These are phyloP conservation scores for Malassezia restricta DNA, from an alignment of 1,284 basidiomycete species.

Conservation along the genomic window DNA sequence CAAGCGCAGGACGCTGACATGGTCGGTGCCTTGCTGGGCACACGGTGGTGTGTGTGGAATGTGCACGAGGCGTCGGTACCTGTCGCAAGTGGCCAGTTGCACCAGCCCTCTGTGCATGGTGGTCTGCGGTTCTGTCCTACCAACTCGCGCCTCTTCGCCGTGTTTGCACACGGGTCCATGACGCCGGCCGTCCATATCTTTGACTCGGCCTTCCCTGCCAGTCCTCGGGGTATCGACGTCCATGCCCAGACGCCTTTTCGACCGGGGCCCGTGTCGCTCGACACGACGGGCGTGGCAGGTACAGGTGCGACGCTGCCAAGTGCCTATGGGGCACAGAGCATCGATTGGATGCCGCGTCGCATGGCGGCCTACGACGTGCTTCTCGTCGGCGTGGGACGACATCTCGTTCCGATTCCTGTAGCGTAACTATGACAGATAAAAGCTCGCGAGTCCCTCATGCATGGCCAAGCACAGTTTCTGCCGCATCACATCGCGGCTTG, in stretches of 20 bases:
- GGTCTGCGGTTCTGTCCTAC: conserved; percentile 9
- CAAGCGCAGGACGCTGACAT: conserved; percentile 12
- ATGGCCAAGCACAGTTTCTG: conserved; percentile 34
- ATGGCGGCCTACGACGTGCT: conserved; percentile 11
- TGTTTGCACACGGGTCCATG: not conserved
- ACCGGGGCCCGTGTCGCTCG: conserved; percentile 1
- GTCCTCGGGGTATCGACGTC: conserved; percentile 4
- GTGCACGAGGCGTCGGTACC: not conserved
- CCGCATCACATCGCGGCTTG: conserved; percentile 34
- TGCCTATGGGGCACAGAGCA: not conserved
- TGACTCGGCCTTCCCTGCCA: conserved; percentile 11
- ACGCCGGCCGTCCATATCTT: conserved; percentile 6
- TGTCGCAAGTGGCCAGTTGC: not conserved
- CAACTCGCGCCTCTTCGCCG: conserved; percentile 10
- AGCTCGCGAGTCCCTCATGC: conserved; percentile 38
- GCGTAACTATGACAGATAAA: conserved; percentile 37
- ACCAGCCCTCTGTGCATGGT: not conserved
- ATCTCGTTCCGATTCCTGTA: conserved; percentile 7
- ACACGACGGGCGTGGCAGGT: not conserved
- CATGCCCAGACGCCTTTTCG: not conserved
- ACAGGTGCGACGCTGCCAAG: not conserved
- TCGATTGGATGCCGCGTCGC: conserved; percentile 9
- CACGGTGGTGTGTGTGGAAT: conserved; percentile 16
- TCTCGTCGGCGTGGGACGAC: conserved; percentile 5
- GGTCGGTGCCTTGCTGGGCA: conserved; percentile 8